Evolutionary conservation across 225 moss, liverwort and hornwort species (phyloP).

Genomic region (Thuidium tamariscinum): DNA sequence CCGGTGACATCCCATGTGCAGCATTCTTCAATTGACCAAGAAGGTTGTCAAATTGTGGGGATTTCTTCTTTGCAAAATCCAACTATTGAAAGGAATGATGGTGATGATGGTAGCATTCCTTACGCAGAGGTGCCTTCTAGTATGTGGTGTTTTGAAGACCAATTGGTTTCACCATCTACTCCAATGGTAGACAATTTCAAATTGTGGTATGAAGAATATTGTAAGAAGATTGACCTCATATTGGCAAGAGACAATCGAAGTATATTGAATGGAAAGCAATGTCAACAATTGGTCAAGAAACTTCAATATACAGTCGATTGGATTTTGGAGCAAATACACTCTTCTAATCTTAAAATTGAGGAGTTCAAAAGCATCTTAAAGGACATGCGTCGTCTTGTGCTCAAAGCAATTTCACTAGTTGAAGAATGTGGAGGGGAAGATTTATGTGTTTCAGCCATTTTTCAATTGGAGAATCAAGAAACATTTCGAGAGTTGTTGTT

Average conservation of each 20-base stretch:
- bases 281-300: background rate
- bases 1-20: background rate
- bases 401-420: background rate
- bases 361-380: background rate
- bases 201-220: background rate
- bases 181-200: background rate
- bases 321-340: background rate
- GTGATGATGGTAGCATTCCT: background rate
- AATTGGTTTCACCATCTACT: background rate
- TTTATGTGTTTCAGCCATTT: background rate
- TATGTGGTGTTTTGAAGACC: background rate
- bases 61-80: background rate
- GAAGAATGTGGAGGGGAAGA: background rate
- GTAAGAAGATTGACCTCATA: background rate
- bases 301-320: background rate
- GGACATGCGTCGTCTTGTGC: background rate
- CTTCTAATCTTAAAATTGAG: background rate
- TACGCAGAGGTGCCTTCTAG: accelerated
- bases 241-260: background rate
- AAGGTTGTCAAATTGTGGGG: background rate
- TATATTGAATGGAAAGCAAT: background rate
- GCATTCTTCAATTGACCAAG: background rate
- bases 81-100: background rate
- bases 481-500: background rate
- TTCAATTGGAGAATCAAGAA: background rate